Base-by-base conservation (phyloP, 306 rosid species). In the Prunus mira region DNA sequence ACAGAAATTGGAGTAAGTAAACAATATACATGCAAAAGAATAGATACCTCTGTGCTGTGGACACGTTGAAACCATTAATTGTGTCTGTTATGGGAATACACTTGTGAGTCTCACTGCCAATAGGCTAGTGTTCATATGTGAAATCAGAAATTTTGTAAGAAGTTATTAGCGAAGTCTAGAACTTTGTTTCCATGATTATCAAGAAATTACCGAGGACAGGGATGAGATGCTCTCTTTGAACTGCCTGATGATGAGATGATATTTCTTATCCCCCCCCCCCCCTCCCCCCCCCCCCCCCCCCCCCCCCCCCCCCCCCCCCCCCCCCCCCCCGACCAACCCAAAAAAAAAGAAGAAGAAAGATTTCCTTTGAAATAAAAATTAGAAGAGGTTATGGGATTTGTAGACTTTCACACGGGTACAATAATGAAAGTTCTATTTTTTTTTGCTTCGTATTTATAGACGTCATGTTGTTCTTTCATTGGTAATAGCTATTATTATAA, bases 1-100 rank as follows among this genome's bases (percentile, higher is more conserved):
- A 92, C 98, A 30, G 91, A 88, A 84, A 85, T 95, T 67, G 92
- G 90, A 82, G 98, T 95, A 88, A 76, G 89, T 77, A 67, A 58
- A 64, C 61, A 50, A 52, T 67, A 41, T 72, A 72, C 72, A 3
- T 62, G 65, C 55, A 45, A 32, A 34, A 22, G n/a, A 71, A 17
- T 15, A 34, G 64, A 22, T 27, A n/a, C 63, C 6, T 13, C 14
- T n/a, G 13, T 32, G 32, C 54, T 24, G 5, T 57, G 41, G 60
- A 52, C 12, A 2, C 8, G 15, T 30, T 10, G 30, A 14, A 73
- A 6, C 45, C 28, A 55, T 54, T 41, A 41, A 24, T 51, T 76
- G 43, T 38, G 43, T 54, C 38, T 46, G 51, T 65, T 62, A 18
- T 20, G 64, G 18, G 27, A 30, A 65, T 56, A 43, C 65, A 45